Base-by-base conservation (phyloP, 148 eudicot genomes). In the Rheum nobile region DNA sequence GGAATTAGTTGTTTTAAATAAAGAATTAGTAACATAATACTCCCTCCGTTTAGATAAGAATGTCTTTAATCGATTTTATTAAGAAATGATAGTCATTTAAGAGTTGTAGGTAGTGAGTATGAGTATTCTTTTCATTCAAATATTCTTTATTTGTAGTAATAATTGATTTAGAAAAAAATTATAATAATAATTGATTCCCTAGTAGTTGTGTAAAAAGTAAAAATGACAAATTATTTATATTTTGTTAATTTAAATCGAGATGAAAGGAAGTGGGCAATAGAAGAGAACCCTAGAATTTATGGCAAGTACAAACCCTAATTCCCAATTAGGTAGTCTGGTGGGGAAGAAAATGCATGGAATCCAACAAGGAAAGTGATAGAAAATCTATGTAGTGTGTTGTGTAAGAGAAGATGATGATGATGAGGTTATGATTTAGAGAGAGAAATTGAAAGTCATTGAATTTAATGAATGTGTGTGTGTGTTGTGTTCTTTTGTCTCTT, bases 401-500 rank as follows among this genome's bases (percentile, higher is more conserved):
- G 70, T 65, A 65, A 65, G 70, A 65, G 41, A 34, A 6, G 68
- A 61, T 65, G 34, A 83, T 65, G 34, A 83, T 84, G 84, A 84
- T 84, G 84, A 78, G 82, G 84, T 74, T 76, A 84, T 84, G 65
- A 84, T 84, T 80, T 80, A 76, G 78, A 76, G 75, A 37, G 74
- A 29, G 47, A 46, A 38, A n/a, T 4, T 74, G 78, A 76, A 78
- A 80, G 80, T 71, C 43, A 41, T 16, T 4, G 34, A 65, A 72
- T 50, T 78, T 55, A 65, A 47, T 39, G 71, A 78, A 44, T 75
- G 48, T 78, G 43, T 79, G 74, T 71, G 42, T 68, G 44, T 72
- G 75, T 72, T 68, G 44, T 72, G 75, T 72, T 55, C 16, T 71
- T 52, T 71, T 79, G 57, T 74, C 54, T 76, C 44, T 78, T 31